phyloP scores from a whole-genome alignment of 306 rosid species.

The Fragaria vesca region DNA sequence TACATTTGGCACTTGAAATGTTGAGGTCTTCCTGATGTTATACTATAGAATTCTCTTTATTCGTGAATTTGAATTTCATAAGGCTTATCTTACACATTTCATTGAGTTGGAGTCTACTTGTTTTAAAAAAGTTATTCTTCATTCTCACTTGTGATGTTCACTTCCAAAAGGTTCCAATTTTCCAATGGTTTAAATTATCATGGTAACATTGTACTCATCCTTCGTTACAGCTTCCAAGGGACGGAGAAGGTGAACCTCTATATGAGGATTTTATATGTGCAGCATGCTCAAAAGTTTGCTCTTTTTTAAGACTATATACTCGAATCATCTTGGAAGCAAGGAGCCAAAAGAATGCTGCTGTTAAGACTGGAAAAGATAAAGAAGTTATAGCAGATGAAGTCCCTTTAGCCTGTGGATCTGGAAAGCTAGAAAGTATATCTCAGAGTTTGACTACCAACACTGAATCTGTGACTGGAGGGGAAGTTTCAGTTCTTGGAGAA shows the following conservation, averaged over 20 bases:
- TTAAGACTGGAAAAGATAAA: constrained; percentile 50
- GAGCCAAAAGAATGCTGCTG: constrained; percentile 42
- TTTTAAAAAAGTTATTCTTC: background rate
- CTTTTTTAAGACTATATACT: constrained; percentile 69
- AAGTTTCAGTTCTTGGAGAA: constrained; percentile 37
- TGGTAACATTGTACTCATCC: constrained; percentile 9
- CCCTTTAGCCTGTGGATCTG: constrained; percentile 47
- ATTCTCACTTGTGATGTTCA: background rate
- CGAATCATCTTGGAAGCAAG: constrained; percentile 48
- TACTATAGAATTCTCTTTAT: background rate
- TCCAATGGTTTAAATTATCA: background rate
- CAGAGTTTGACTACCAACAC: constrained; percentile 31
- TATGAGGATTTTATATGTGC: constrained; percentile 82
- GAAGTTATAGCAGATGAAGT: constrained; percentile 46
- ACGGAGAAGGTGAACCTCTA: constrained; percentile 88
- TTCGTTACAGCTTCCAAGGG: constrained; percentile 76
- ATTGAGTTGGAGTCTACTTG: background rate
- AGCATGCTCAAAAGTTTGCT: constrained; percentile 73
- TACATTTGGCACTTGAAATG: background rate
- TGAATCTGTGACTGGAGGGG: constrained; percentile 39
- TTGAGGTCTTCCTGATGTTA: background rate
- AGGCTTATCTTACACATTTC: background rate
- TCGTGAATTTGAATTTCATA: background rate
- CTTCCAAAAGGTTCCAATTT: background rate
- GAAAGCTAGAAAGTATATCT: constrained; percentile 33